Conservation (phyloP, 345 rosid species). For the Trapa bicornis region DNA sequence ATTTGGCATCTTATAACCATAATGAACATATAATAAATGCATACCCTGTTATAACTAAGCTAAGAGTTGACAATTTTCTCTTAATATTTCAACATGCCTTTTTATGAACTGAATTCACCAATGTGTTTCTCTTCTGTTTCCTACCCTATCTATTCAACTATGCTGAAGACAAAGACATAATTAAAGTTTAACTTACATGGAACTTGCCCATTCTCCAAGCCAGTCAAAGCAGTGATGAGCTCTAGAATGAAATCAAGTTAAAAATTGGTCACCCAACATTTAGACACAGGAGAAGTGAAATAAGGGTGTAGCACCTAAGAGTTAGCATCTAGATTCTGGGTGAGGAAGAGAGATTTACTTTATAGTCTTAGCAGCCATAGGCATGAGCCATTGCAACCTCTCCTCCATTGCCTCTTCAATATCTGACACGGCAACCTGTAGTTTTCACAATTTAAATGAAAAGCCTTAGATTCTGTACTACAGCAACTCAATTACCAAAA, state of each 20-base stretch:
- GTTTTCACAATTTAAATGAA: constrained; percentile 2
- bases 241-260: constrained; percentile 25
- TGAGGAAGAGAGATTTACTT: constrained; percentile 35
- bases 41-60: too few species aligned
- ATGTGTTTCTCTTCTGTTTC: neutral
- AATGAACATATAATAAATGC: neutral
- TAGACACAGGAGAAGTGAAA: neutral
- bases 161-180: neutral
- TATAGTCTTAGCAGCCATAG: constrained; percentile 82
- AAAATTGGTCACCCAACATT: neutral
- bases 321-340: neutral
- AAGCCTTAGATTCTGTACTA: neutral
- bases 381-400: constrained; percentile 92
- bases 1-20: neutral
- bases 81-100: neutral
- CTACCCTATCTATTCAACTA: neutral
- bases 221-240: constrained; percentile 98
- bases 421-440: constrained; percentile 64
- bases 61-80: too few species aligned
- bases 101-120: neutral
- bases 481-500: neutral
- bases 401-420: constrained; percentile 90
- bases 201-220: constrained; percentile 99
- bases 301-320: neutral
- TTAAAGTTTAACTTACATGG: constrained; percentile 42